Evolutionary conservation across 768 basidiomycete genomes (phyloP), one percentile per base, ranked within the genome.

Genomic region (Xanthoconium purpureum): DNA sequence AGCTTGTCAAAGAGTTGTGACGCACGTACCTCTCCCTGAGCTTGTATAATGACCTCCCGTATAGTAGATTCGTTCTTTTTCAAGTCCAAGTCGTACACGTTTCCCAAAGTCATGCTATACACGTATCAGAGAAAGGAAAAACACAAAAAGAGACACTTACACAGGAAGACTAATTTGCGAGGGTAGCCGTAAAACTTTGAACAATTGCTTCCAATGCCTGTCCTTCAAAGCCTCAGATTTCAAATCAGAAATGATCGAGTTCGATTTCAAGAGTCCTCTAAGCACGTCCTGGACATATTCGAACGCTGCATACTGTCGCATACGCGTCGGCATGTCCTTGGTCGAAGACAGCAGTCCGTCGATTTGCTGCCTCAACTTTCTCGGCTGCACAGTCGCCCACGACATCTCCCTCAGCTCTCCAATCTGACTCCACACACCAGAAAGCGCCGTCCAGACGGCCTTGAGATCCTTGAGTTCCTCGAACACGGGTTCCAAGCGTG

Each of bases 241-340:
- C 66, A 99, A 77, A 73, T 99, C 97, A 15, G 85, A 85, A n/a
- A 99, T 80, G 61, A 97, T 76, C 1, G 86, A 70, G 70, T 99
- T 98, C 37, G 90, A 87, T 75, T 97, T 98, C 61, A 98, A 80
- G 47, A 94, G 78, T 13, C 86, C 84, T 44, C 89, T 83, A 52
- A 99, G 78, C 20, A 88, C 81, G 42, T 99, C 96, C 67, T 98
- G 95, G 3, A 98, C 94, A 70, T 91, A 95, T 78, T 98, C 97
- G 67, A 98, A 99, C 0, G 97, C 97, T 10, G 94, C 92, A 71
- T 99, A 99, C 69, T 99, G 97, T 51, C 97, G 84, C 97, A 98
- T 99, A 58, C 95, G 81, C 37, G 92, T 96, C 1, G 97, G 97
- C 96, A 99, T 98, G 47, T 98, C 96, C 76, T 94, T 92, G 24